phyloP scores from a whole-genome alignment of 2,329 filamentous ascomycete genomes.

The Aspergillus japonicus region DNA sequence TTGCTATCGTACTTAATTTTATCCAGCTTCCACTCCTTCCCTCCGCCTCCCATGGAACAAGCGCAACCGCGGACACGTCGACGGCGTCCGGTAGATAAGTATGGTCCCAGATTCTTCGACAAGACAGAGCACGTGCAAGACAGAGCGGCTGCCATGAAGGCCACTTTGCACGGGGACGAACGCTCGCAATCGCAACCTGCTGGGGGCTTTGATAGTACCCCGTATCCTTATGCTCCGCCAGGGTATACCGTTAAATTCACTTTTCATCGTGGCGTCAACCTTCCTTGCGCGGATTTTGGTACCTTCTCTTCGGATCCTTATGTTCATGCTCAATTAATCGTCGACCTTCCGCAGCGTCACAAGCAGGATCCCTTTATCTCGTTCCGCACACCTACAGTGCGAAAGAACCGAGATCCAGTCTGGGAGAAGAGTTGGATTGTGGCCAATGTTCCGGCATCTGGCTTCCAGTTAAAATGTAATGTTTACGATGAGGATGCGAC shows the following conservation, averaged over 20 bases:
- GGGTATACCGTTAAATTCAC: constrained; percentile 85
- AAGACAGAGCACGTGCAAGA: constrained; percentile 42
- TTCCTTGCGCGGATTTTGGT: constrained; percentile 78
- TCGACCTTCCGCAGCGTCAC: constrained; percentile 69
- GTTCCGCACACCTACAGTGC: constrained; percentile 73
- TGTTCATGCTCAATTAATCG: constrained; percentile 71
- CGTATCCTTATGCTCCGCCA: constrained; percentile 69
- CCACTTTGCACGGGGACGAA: constrained; percentile 10
- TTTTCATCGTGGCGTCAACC: constrained; percentile 75
- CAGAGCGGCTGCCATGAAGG: constrained; percentile 30
- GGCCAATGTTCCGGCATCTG: constrained; percentile 76
- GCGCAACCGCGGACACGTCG: constrained; percentile 21
- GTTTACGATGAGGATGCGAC: constrained; percentile 87
- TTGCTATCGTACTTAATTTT: background rate
- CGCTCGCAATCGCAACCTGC: constrained; percentile 50
- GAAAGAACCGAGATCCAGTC: constrained; percentile 67
- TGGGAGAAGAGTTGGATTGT: constrained; percentile 90
- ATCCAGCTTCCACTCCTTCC: background rate
- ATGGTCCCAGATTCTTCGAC: constrained; percentile 40
- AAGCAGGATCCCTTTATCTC: constrained; percentile 78
- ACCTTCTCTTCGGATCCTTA: constrained; percentile 81
- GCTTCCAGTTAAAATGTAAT: constrained; percentile 80
- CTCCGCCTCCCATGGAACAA: constrained; percentile 14
- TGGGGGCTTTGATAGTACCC: constrained; percentile 78
- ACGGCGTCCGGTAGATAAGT: constrained; percentile 31